A percentile compares a stretch with the other conserved stretches of the same genome.
Evolutionary conservation across 1,139 yeast genomes (phyloP).

Genomic region (Magnusiomyces sp.): DNA sequence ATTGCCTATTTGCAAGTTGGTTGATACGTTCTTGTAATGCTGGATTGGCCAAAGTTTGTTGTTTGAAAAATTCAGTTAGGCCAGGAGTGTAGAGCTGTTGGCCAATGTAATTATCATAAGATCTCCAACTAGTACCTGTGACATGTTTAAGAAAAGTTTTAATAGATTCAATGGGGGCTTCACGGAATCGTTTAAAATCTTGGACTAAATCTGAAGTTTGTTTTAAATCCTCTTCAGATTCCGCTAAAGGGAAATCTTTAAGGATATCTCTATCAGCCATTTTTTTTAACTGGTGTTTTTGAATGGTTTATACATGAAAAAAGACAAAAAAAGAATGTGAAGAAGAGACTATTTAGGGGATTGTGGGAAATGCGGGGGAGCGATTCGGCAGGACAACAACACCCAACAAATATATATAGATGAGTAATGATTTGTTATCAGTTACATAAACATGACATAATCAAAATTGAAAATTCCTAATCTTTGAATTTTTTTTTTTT

Average conservation of each 20-base stretch:
- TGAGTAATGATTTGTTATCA: too few relatives aligned
- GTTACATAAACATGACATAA: too few relatives aligned
- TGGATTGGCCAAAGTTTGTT: conserved; percentile 27
- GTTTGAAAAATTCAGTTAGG: conserved; percentile 26
- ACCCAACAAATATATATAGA: too few relatives aligned
- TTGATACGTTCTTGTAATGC: conserved; percentile 26
- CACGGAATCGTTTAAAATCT: conserved; percentile 29
- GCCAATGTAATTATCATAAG: conserved; percentile 34
- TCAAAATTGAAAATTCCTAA: too few relatives aligned
- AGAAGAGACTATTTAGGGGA: too few relatives aligned
- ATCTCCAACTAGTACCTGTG: conserved; percentile 33
- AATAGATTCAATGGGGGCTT: conserved; percentile 30
- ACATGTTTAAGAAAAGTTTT: conserved; percentile 27
- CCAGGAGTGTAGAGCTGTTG: conserved; percentile 31
- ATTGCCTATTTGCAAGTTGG: conserved; percentile 27
- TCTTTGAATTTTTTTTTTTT: too few relatives aligned
- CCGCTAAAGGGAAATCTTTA: conserved; percentile 1
- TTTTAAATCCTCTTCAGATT: not conserved
- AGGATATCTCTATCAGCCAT: conserved; percentile 1
- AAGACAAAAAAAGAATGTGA: too few relatives aligned
- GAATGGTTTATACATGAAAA: too few relatives aligned
- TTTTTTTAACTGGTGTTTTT: too few relatives aligned
- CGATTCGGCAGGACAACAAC: too few relatives aligned
- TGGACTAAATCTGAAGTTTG: conserved; percentile 17
- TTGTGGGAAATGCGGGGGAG: too few relatives aligned